Base-by-base conservation (phyloP, 2,329 filamentous ascomycete species). In the Ramichloridium luteum region DNA sequence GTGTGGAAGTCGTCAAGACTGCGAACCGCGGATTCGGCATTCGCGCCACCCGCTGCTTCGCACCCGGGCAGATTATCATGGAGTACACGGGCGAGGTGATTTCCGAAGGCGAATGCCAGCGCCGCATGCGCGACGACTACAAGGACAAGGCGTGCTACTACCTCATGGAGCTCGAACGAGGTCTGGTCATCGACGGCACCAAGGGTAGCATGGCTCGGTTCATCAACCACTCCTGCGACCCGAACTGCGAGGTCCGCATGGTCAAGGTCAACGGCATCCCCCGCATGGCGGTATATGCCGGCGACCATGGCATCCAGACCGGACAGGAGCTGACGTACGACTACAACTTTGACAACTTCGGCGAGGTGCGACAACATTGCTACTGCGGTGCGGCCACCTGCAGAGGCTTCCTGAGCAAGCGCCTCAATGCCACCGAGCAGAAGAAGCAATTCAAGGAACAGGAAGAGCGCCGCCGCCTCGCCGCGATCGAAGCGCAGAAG, bases 51-150 rank as follows among this genome's bases (percentile, higher is more conserved):
- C 76, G 90, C 28, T 79, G 76, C 39, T 98, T 96, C 55, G 68
- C 77, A 35, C 74, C 86, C 1, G 77, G 88, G 49, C 85, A 96
- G 60, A 93, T 98, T 54, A 96, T 98, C 51, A 88, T 96, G 61
- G 90, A 98, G 53, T 98, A 98, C 53, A 88, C 86, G 1, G 90
- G 90, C 25, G 90, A 98, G 58, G 94, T 98, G 46, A 93, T 98
- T 50, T 94, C 85, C 0, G 84, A 93, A 51, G 77, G 78, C 16
- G 90, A 98, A 55, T 93, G 86, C 51, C 85, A 96, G 54, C 73
- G 80, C 28, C 77, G 90, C 34, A 94, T 96, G 86, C 84, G 81
- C 37, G 80, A 88, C 40, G 72, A 80, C 37, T 98, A 98, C 63
- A 92, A 90, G 57, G 73, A 93, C 53, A 93, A 93, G 48, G 79